phyloP scores from a whole-genome alignment of 306 rosid genomes.

The Vigna radiata region DNA sequence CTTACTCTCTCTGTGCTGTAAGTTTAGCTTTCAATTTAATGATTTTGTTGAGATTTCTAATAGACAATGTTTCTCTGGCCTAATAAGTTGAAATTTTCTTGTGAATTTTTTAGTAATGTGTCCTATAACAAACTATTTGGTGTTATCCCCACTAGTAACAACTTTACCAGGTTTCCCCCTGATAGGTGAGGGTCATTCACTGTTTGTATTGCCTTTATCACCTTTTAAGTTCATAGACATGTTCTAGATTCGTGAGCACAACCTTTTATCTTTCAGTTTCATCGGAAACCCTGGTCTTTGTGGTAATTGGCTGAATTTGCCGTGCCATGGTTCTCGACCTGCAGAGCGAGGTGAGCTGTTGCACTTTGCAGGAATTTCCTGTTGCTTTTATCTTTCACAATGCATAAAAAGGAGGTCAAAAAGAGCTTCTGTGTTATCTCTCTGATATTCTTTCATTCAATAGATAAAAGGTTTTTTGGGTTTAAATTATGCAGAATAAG shows the following conservation, averaged over 20 bases:
- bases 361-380: not conserved
- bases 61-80: not conserved
- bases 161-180: conserved; percentile 84
- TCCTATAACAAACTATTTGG: conserved; percentile 88
- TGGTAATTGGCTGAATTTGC: conserved; percentile 78
- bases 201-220: conserved; percentile 1
- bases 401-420: not conserved
- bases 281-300: conserved; percentile 90
- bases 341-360: conserved; percentile 67
- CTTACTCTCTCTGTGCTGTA: conserved; percentile 81
- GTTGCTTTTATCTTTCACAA: not conserved
- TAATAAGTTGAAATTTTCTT: conserved; percentile 22
- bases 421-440: not conserved
- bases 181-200: conserved; percentile 69
- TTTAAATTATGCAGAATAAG: not conserved
- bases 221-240: not conserved
- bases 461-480: not conserved
- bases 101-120: conserved; percentile 69
- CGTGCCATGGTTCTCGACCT: conserved; percentile 68
- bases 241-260: conserved; percentile 29
- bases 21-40: conserved; percentile 39
- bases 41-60: not conserved
- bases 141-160: conserved; percentile 82
- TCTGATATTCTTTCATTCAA: not conserved
- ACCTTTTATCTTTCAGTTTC: conserved; percentile 61